Conservation (phyloP, 129 eudicot genomes). For the Heracleum sosnowskyi region DNA sequence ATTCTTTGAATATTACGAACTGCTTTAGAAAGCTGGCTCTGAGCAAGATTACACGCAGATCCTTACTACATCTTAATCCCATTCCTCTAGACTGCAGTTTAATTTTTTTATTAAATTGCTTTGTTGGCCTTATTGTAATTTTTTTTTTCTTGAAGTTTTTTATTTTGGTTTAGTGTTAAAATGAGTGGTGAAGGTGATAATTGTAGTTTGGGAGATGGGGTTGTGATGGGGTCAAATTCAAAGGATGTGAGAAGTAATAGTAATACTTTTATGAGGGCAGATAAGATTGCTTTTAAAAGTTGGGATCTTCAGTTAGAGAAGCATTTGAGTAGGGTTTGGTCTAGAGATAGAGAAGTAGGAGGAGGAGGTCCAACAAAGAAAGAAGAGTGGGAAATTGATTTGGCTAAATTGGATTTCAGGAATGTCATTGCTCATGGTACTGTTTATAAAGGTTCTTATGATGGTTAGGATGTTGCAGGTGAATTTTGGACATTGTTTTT, state of each 20-base stretch:
- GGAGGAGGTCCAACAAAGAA: conserved; percentile 18
- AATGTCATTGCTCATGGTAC: conserved; percentile 79
- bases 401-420: conserved; percentile 65
- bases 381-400: conserved; percentile 93
- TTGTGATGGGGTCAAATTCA: conserved; percentile 11
- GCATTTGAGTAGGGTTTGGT: conserved; percentile 75
- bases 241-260: conserved; percentile 36
- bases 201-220: not conserved
- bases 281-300: conserved; percentile 78
- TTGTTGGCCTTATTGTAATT: too few relatives aligned
- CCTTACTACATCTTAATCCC: too few relatives aligned
- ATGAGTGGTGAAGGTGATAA: conserved; percentile 21
- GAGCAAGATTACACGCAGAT: too few relatives aligned
- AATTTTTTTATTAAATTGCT: too few relatives aligned
- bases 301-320: conserved; percentile 83
- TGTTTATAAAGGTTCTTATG: conserved; percentile 74
- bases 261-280: conserved; percentile 60
- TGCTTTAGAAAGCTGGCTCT: not conserved
- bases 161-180: not conserved
- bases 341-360: conserved; percentile 32
- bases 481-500: not conserved
- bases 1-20: not conserved
- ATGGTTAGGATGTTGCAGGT: conserved; percentile 97
- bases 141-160: not conserved
- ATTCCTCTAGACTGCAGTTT: too few relatives aligned